phyloP scores from a whole-genome alignment of 2,329 filamentous ascomycete genomes.

The Neofusicoccum laricinum region DNA sequence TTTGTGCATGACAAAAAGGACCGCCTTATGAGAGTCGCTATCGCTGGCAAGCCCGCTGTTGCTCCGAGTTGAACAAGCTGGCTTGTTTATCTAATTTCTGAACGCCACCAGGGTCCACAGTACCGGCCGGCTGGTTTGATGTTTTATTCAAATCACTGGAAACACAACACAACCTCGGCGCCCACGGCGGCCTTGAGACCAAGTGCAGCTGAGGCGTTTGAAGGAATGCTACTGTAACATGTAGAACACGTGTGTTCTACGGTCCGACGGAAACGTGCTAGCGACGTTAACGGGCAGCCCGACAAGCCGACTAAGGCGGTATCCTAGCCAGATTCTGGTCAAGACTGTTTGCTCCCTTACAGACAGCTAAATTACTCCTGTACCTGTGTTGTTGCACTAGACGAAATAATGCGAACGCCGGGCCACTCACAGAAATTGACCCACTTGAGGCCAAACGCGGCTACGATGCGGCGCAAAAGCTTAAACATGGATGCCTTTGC shows the following conservation, averaged over 20 bases:
- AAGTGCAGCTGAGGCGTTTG: background rate
- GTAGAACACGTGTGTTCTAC: conserved; percentile 5
- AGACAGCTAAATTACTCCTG: background rate
- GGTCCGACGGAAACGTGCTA: background rate
- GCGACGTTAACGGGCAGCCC: background rate
- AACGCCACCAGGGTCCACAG: background rate
- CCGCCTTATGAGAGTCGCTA: background rate
- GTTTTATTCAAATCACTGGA: background rate
- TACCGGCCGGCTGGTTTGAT: background rate
- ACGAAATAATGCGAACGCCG: background rate
- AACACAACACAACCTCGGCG: background rate
- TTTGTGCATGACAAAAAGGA: background rate
- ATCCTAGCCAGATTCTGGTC: background rate
- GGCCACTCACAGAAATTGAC: background rate
- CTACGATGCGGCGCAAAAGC: background rate
- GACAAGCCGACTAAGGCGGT: background rate
- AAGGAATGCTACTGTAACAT: background rate
- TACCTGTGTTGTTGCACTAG: background rate
- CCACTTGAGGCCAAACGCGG: background rate
- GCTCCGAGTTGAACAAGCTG: background rate
- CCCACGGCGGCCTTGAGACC: background rate
- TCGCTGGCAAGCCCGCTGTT: background rate
- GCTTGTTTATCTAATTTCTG: background rate
- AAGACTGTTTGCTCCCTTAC: background rate
- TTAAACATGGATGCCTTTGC: conserved; percentile 2